Evolutionary conservation across 1,139 yeast genomes (phyloP), one percentile per base, ranked within the genome.

Genomic region (Yamadazyma blattariae): DNA sequence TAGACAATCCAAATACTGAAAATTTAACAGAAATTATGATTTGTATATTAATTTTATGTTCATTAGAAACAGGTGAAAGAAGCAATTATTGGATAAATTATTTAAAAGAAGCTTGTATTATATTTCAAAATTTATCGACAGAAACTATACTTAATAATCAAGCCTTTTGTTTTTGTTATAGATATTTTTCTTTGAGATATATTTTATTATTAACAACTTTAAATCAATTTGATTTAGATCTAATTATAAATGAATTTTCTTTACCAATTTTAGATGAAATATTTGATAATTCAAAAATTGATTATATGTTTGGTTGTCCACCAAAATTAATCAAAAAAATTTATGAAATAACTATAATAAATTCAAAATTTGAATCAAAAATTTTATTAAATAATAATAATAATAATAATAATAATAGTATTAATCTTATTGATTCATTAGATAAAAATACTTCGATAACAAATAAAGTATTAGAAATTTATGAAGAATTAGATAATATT

Each of bases 281-380:
- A 27, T 58, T 54, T 33, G 38, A 47, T n/a, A 24, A 18, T n/a
- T 20, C 16, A 11, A 11, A 21, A 1, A 47, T 58, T 11, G 64
- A 58, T 36, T 54, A 51, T 24, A 48, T 56, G 52, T 49, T 53
- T 34, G 63, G 64, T 7, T 57, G 62, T 37, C 54, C 62, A 1
- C 61, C 63, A 3, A 41, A 46, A 30, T 38, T 57, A 7, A 33
- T 57, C 2, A 36, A 42, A 32, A 36, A 45, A 7, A 50, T 57
- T 15, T 45, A 54, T 32, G 37, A 49, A 14, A 42, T 52, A 5
- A 28, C 24, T 7, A 5, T 17, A 7, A 17, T 17, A 5, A 6
- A 7, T 19, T 3, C 25, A 32, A 17, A 17, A 17, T 5, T 17
- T 17, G 19, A 17, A 5, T 5, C 5, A 17, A 17, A 17, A 17